Evolutionary conservation across 495 filamentous ascomycete species (phyloP), one percentile per base, ranked within the genome.

Genomic region (Chaetomium cochliodes): DNA sequence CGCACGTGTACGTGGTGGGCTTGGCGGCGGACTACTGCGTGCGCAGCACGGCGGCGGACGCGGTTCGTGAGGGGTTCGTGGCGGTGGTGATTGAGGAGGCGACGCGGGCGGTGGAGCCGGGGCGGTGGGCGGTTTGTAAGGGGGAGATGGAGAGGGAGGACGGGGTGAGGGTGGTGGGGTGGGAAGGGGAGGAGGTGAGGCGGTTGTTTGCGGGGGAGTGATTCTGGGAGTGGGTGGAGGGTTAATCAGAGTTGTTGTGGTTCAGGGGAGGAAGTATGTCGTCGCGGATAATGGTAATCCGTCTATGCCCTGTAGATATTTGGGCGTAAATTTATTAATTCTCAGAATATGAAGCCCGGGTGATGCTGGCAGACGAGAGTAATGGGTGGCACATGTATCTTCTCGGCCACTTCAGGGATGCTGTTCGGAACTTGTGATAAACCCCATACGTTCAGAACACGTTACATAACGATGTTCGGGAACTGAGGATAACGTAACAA

Each of bases 1-100:
- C 87, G 8, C 83, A 92, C 71, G 83, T 97, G 4, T 97, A 88
- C 76, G 82, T 92, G 23, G 90, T 90, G 12, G 94, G 94, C 6
- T 73, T 98, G 56, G 93, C 94, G 42, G 88, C 84, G 37, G 94
- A 97, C 76, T 96, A 88, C 74, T 98, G 94, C 75, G 94, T 98
- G 52, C 88, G 87, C 73, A 79, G 72, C 65, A 96, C 90, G 54
- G 93, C 92, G 2, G 67, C 90, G 23, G 90, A 97, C 80, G 88
- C 92, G 9, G 84, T 77, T 11, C 84, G 80, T 69, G 87, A 89
- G 73, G 93, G 92, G 3, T 97, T 94, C 68, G 77, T 72, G 66
- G 90, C 88, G 47, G 89, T 81, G 74, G 83, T 98, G 44, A 78
- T 98, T 20, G 84, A 88, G 70, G 93, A 98, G 69, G 91, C 81